Conservation (phyloP, 2,329 filamentous ascomycete genomes). For the Fusarium torulosum region DNA sequence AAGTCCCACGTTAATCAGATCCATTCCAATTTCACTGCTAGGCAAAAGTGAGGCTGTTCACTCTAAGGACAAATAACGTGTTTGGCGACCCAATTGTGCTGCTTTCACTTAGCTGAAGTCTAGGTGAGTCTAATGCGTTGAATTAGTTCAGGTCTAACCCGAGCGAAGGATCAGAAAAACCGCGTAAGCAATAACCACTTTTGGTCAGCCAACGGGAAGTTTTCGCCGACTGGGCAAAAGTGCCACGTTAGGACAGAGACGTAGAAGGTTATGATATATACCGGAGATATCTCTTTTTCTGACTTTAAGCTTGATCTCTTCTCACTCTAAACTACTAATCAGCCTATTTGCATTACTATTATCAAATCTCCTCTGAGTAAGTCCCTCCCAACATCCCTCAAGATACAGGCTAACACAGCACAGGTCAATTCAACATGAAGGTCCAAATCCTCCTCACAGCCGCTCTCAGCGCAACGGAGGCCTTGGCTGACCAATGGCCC, state of each 20-base stretch:
- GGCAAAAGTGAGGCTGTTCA: no score
- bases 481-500: slow-evolving; percentile 19
- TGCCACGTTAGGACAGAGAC: not conserved
- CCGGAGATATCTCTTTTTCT: no score
- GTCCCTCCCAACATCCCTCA: rapidly evolving
- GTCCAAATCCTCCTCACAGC: slow-evolving; percentile 5
- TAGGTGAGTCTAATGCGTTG: not conserved
- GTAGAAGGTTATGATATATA: no score
- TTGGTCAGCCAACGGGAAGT: not conserved
- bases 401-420: not conserved
- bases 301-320: no score
- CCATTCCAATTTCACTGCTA: no score
- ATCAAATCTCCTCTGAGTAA: not conserved
- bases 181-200: slow-evolving; percentile 8
- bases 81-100: not conserved
- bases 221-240: not conserved
- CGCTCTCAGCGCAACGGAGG: slow-evolving; percentile 1
- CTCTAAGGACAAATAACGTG: no score
- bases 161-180: slow-evolving; percentile 1
- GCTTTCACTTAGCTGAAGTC: not conserved
- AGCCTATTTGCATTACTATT: not conserved
- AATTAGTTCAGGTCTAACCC: not conserved
- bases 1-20: no score
- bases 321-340: not conserved
- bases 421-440: slow-evolving; percentile 10